Evolutionary conservation across 225 moss, liverwort and hornwort genomes (phyloP), one percentile per base, ranked within the genome.

Genomic region (Sphagnum contortum): DNA sequence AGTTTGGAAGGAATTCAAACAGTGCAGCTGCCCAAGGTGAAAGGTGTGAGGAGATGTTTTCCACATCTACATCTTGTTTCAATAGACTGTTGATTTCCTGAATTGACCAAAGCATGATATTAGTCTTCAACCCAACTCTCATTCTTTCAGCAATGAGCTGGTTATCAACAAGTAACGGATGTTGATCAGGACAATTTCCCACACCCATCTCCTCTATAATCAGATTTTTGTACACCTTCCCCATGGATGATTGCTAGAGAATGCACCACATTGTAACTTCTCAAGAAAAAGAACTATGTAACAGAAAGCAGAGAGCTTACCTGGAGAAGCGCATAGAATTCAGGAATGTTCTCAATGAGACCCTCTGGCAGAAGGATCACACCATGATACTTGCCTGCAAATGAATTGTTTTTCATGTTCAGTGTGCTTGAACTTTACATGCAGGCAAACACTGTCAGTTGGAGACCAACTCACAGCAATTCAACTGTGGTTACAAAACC

Each of bases 361-460:
- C 96, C 96, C 81, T 98, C 96, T 45, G 96, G 96, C 61, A 93
- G 77, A 53, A 98, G 90, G 68, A 98, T 73, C 71, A 98, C 96
- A 65, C 96, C 96, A 73, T 98, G 93, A 67, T 87, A 64, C 64
- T 93, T 98, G 50, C 77, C 96, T 95, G 91, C 65, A 13, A 69
- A 74, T 49, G 5, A 46, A 48, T 9, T 45, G 4, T 49, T 48
- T n/a, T 9, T 9, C n/a, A 9, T 9, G 9, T 9, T 56, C n/a
- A 9, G 55, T 56, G n/a, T 9, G 55, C 55, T 56, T n/a, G n/a
- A 56, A 9, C n/a, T 9, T 9, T n/a, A 56, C n/a, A 56, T 1
- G n/a, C 9, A 56, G 9, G n/a, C 9, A 9, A 9, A 56, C 9
- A 56, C 55, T 9, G 9, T 9, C n/a, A 9, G n/a, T 29, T 29